Conservation (phyloP, 2,329 filamentous ascomycete genomes). For the Tolypocladium ophioglossoides region DNA sequence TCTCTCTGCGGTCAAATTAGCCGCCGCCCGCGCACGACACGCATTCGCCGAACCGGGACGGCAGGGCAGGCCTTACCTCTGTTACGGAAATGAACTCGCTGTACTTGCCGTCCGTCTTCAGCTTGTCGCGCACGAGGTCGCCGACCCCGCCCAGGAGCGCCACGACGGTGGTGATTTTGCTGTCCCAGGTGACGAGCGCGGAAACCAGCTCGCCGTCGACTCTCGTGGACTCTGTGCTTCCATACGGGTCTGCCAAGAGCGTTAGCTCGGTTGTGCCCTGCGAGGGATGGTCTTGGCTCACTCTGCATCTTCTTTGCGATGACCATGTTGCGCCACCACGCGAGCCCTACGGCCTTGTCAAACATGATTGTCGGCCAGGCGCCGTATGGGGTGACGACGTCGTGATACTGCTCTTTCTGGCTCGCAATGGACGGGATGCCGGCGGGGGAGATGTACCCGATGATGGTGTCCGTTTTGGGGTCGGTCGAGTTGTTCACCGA, state of each 20-base stretch:
- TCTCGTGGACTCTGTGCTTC: constrained; percentile 29
- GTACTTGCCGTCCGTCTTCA: constrained; percentile 26
- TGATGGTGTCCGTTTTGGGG: constrained; percentile 21
- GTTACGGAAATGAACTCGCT: constrained; percentile 21
- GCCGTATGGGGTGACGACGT: constrained; percentile 30
- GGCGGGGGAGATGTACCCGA: constrained; percentile 28
- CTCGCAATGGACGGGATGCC: constrained; percentile 29
- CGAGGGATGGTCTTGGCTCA: constrained; percentile 7
- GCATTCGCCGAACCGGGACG: neutral
- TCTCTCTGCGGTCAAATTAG: constrained; percentile 11
- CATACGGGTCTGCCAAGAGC: constrained; percentile 21
- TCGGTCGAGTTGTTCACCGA: constrained; percentile 32
- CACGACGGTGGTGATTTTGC: constrained; percentile 29
- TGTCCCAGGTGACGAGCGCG: constrained; percentile 31
- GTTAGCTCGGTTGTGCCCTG: neutral
- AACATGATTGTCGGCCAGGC: constrained; percentile 26
- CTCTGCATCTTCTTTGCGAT: constrained; percentile 32
- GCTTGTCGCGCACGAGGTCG: constrained; percentile 25
- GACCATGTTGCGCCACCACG: constrained; percentile 32
- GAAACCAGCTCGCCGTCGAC: constrained; percentile 27
- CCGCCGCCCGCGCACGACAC: neutral
- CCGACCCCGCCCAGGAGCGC: constrained; percentile 26
- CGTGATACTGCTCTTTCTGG: constrained; percentile 27
- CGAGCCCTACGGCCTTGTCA: constrained; percentile 25
- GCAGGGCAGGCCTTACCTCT: constrained; percentile 7